phyloP scores from a whole-genome alignment of 345 rosid genomes.

The Salix brachista region DNA sequence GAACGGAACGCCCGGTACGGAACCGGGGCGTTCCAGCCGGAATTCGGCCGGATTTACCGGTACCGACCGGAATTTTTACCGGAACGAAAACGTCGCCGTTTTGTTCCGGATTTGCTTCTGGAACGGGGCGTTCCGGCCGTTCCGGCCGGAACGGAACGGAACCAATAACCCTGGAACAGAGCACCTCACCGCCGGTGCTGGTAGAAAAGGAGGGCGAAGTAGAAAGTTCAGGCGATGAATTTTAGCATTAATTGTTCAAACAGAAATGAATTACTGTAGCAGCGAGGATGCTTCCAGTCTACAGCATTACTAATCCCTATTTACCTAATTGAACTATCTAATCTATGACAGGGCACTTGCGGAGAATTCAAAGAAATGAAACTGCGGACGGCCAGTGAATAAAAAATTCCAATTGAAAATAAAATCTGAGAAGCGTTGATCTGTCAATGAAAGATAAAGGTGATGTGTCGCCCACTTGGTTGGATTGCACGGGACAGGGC shows the following conservation, averaged over 20 bases:
- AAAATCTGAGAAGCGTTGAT: background rate
- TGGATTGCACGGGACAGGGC: background rate
- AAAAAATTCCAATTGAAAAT: background rate
- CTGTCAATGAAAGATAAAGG: background rate
- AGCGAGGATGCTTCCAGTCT: background rate
- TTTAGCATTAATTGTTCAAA: slow-evolving; percentile 16
- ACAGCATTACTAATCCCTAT: background rate
- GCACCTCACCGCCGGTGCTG: background rate
- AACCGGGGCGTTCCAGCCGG: too few species aligned
- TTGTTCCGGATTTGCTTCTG: too few species aligned
- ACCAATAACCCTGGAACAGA: too few species aligned
- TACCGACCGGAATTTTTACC: too few species aligned
- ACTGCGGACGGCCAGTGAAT: slow-evolving; percentile 3
- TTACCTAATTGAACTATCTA: background rate
- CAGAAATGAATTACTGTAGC: background rate
- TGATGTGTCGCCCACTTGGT: background rate
- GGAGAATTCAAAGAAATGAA: slow-evolving; percentile 11
- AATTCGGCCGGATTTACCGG: too few species aligned
- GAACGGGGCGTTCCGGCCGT: too few species aligned
- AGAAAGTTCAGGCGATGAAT: slow-evolving; percentile 10
- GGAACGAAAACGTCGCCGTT: too few species aligned
- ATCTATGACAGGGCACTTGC: background rate
- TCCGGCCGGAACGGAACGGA: too few species aligned
- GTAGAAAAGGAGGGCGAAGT: background rate
- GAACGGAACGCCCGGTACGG: too few species aligned